Evolutionary conservation across 2,329 filamentous ascomycete genomes (phyloP).

Genomic region (Alternaria alternata): DNA sequence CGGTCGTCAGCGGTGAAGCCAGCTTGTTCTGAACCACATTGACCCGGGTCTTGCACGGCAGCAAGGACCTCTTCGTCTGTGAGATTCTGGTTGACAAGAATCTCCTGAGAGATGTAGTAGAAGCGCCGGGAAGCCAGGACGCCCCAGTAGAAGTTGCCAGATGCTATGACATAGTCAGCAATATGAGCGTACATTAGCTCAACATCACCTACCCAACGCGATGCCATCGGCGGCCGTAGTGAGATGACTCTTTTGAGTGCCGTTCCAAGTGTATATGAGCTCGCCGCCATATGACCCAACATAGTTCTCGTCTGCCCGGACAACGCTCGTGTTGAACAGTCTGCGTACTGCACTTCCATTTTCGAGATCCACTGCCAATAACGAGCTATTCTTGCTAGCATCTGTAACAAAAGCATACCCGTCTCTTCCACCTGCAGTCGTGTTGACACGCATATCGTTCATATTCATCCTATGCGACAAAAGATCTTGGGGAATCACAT

Average conservation of each 20-base stretch:
- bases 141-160: conserved; percentile 55
- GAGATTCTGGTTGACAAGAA: conserved; percentile 41
- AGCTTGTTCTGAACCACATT: conserved; percentile 53
- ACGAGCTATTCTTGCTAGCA: conserved; percentile 48
- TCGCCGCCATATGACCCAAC: conserved; percentile 51
- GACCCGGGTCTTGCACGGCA: conserved; percentile 51
- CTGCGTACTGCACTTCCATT: conserved; percentile 47
- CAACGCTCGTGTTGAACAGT: conserved; percentile 49
- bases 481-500: conserved; percentile 48
- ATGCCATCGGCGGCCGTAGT: conserved; percentile 50
- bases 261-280: conserved; percentile 49
- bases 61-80: conserved; percentile 49
- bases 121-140: conserved; percentile 53
- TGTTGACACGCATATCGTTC: conserved; percentile 57
- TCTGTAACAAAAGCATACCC: conserved; percentile 56
- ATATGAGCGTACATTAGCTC: background rate
- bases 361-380: conserved; percentile 52
- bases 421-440: conserved; percentile 48
- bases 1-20: conserved; percentile 55
- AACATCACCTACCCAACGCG: conserved; percentile 36
- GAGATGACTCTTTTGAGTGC: conserved; percentile 41
- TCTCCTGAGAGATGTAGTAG: conserved; percentile 52
- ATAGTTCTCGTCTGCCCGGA: conserved; percentile 51
- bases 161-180: conserved; percentile 28
- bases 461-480: conserved; percentile 49